phyloP scores from a whole-genome alignment of 257 asterid genomes.

The Anisodus acutangulus region DNA sequence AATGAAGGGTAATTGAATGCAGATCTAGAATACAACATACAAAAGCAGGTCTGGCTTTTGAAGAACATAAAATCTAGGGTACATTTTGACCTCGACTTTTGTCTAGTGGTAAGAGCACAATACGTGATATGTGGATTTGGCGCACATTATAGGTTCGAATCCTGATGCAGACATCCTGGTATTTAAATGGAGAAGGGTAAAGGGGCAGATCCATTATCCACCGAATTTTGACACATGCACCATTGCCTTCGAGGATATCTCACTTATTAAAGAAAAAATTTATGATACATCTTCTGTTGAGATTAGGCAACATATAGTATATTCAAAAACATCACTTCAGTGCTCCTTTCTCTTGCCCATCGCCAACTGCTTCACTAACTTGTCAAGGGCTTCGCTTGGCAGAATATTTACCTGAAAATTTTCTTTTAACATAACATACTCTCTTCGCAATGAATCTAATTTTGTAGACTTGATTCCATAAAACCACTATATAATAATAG shows the following conservation, averaged over 20 bases:
- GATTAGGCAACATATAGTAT: neutral
- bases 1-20: neutral
- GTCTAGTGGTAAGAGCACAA: too few relatives aligned
- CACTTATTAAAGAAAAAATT: neutral
- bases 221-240: too few relatives aligned
- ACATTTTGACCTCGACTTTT: too few relatives aligned
- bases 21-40: neutral
- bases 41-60: neutral
- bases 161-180: too few relatives aligned
- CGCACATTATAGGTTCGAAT: too few relatives aligned
- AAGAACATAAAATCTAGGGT: neutral
- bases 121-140: too few relatives aligned
- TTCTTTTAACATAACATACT: neutral
- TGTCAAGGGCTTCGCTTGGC: constrained; percentile 19
- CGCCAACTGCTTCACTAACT: constrained; percentile 22
- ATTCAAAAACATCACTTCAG: neutral
- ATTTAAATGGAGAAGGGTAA: too few relatives aligned
- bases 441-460: neutral
- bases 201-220: neutral
- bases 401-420: neutral
- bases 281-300: neutral
- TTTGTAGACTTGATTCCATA: neutral
- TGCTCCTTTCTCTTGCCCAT: neutral
- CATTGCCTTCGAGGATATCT: neutral
- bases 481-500: neutral